phyloP scores from a whole-genome alignment of 768 basidiomycete genomes.

The Suillus clintonianus region DNA sequence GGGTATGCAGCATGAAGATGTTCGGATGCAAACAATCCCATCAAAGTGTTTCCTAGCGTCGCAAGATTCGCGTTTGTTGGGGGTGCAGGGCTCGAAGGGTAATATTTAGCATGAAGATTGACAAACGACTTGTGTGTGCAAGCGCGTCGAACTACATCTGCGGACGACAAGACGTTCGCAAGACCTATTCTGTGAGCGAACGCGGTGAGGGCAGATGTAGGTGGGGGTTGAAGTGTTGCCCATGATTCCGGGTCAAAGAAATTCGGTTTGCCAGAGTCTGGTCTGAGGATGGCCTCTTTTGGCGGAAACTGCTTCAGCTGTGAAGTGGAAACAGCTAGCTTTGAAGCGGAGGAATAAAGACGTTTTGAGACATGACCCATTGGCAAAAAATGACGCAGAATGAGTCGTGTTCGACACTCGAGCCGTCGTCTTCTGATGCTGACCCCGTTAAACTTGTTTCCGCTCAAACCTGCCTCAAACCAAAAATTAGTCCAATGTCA shows the following conservation, averaged over 20 bases:
- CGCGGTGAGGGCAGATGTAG: slow-evolving; percentile 68
- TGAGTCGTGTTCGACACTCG: slow-evolving; percentile 7
- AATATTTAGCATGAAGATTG: slow-evolving; percentile 53
- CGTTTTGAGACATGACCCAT: slow-evolving; percentile 68
- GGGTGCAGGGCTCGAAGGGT: slow-evolving; percentile 55
- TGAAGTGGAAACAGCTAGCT: slow-evolving; percentile 56
- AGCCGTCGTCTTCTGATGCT: slow-evolving; percentile 8
- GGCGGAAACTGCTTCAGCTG: slow-evolving; percentile 63
- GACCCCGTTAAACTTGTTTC: slow-evolving; percentile 9
- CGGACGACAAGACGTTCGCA: slow-evolving; percentile 50
- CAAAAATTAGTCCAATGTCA: slow-evolving; percentile 29
- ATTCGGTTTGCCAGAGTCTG: slow-evolving; percentile 35
- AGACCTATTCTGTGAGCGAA: slow-evolving; percentile 80
- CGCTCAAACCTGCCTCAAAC: slow-evolving; percentile 7
- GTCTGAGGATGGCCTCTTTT: slow-evolving; percentile 46
- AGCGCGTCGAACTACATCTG: slow-evolving; percentile 64
- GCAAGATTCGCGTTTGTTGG: slow-evolving; percentile 76
- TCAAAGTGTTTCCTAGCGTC: slow-evolving; percentile 79
- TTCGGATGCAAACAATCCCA: slow-evolving; percentile 90
- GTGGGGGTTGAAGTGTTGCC: slow-evolving; percentile 72
- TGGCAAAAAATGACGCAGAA: slow-evolving; percentile 13
- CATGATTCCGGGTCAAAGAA: slow-evolving; percentile 67
- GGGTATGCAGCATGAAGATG: slow-evolving; percentile 81
- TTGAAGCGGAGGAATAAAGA: slow-evolving; percentile 48
- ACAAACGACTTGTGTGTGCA: slow-evolving; percentile 81